Base-by-base conservation (phyloP, 23 red algal genomes). In the Gracilaria vermiculophylla region DNA sequence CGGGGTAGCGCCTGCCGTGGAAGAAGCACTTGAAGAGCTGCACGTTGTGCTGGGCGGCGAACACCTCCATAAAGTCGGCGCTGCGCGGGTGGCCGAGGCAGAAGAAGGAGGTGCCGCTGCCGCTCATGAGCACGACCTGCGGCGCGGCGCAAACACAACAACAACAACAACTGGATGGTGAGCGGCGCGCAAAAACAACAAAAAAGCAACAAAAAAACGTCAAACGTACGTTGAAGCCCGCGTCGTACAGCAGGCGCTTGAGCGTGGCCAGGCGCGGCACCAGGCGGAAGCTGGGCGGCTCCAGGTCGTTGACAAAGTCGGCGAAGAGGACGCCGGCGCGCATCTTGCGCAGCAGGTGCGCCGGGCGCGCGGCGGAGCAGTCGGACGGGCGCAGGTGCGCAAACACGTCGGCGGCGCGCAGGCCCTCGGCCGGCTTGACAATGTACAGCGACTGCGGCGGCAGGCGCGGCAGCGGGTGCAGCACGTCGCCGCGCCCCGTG, bases 31-130 rank as follows among this genome's bases (percentile, higher is more conserved):
- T 41, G 49, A 80, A 88, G 14, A 94, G 71, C 33, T 90, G 77
- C 48, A 87, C 81, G 78, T 91, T 74, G 31, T 91, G 39, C 28
- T 88, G 58, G 5, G 78, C 84, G 13, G 64, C 57, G 53, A 94
- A 87, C 15, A 81, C 70, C 29, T 87, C 56, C 72, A 39, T 48
- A 41, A 94, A 88, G 21, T 74, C 45, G 2, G 53, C 71, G 23
- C 33, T 43, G 37, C 35, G 25, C 14, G 97, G 97, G 15, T 82
- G 72, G 47, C 97, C 97, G n/a, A 99, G 60, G 44, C 92, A 94
- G 64, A 96, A 99, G 76, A 99, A 95, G 8, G 92, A 95, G 19
- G 93, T 96, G 78, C 97, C 97, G 79, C 93, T 96, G 19, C 97
- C 97, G 76, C 97, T 96, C 97, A 99, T 99, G 33, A 99, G 76